phyloP scores from a whole-genome alignment of 2,329 filamentous ascomycete species.

The Drechslera avenae region DNA sequence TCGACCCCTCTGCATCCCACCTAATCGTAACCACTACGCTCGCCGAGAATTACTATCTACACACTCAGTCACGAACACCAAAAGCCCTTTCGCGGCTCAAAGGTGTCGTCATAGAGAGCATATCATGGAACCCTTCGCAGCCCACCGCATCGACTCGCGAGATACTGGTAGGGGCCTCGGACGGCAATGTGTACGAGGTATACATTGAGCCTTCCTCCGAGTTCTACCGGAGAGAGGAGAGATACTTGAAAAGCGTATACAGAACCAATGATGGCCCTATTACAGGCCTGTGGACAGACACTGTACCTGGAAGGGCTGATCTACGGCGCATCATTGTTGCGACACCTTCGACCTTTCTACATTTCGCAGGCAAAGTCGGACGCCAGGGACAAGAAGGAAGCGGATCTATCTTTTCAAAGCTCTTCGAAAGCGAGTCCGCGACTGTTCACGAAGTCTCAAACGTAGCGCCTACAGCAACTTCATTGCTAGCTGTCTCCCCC shows the following conservation, averaged over 20 bases:
- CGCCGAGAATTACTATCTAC: slow-evolving; percentile 97
- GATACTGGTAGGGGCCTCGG: slow-evolving; percentile 88
- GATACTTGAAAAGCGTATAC: slow-evolving; percentile 83
- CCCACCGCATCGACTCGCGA: slow-evolving; percentile 94
- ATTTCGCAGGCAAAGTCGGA: slow-evolving; percentile 79
- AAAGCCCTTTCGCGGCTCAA: slow-evolving; percentile 81
- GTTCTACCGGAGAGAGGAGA: slow-evolving; percentile 94
- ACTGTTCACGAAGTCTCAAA: slow-evolving; percentile 73
- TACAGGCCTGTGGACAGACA: slow-evolving; percentile 84
- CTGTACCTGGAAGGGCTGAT: slow-evolving; percentile 70
- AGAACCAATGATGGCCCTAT: slow-evolving; percentile 82
- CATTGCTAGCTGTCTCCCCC: slow-evolving; percentile 75
- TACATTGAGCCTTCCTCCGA: slow-evolving; percentile 94
- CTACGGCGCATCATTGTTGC: slow-evolving; percentile 77
- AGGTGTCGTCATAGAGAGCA: slow-evolving; percentile 82
- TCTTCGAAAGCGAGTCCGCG: slow-evolving; percentile 88
- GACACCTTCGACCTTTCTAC: slow-evolving; percentile 77
- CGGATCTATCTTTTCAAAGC: slow-evolving; percentile 80
- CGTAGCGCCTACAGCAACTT: slow-evolving; percentile 64
- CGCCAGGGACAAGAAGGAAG: slow-evolving; percentile 76
- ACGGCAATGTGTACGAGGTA: slow-evolving; percentile 92
- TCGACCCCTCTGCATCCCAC: slow-evolving; percentile 95
- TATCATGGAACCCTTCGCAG: slow-evolving; percentile 93
- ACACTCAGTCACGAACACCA: slow-evolving; percentile 89
- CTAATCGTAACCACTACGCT: slow-evolving; percentile 87